Percentiles rank a stretch among this genome's conserved stretches.
These are phyloP conservation scores for Teratosphaeria pseudoeucalypti DNA, from an alignment of 2,329 filamentous ascomycete species.

Conservation along the genomic window DNA sequence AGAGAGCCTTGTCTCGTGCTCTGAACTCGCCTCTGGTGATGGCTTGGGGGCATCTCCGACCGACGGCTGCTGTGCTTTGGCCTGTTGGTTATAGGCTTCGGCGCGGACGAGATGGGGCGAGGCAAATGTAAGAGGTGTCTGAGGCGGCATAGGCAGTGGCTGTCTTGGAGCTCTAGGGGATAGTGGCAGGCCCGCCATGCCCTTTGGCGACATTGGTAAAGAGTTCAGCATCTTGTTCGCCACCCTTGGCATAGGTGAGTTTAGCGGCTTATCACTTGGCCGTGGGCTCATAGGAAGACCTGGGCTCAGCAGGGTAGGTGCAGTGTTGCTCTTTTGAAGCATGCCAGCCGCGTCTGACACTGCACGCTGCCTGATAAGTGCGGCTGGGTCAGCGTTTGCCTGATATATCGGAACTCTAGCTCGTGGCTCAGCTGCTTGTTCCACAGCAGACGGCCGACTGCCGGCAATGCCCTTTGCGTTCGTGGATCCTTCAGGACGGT, in stretches of 20 bases:
- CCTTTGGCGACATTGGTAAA: conserved; percentile 58
- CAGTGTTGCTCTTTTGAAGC: conserved; percentile 21
- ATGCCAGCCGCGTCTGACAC: conserved; percentile 14
- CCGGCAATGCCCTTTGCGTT: conserved; percentile 3
- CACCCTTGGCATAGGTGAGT: conserved; percentile 49
- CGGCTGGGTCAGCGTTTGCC: conserved; percentile 14
- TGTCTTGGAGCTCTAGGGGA: conserved; percentile 66
- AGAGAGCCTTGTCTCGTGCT: conserved; percentile 15
- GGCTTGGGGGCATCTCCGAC: conserved; percentile 15
- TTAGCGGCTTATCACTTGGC: conserved; percentile 49
- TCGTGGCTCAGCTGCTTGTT: neutral
- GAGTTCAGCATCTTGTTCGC: conserved; percentile 48
- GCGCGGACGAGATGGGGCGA: conserved; percentile 37
- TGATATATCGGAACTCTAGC: conserved; percentile 1
- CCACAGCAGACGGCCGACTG: conserved; percentile 3
- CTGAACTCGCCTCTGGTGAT: conserved; percentile 14
- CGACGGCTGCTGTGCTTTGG: conserved; percentile 10
- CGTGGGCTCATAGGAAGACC: conserved; percentile 54
- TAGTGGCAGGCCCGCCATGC: conserved; percentile 44
- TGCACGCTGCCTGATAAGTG: conserved; percentile 19
- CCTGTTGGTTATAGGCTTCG: conserved; percentile 25
- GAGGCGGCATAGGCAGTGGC: conserved; percentile 60
- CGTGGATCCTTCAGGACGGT: neutral
- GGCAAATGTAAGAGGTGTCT: conserved; percentile 55
- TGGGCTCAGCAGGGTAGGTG: conserved; percentile 47